Base-by-base conservation (phyloP, 306 rosid genomes). In the Vigna unguiculata region DNA sequence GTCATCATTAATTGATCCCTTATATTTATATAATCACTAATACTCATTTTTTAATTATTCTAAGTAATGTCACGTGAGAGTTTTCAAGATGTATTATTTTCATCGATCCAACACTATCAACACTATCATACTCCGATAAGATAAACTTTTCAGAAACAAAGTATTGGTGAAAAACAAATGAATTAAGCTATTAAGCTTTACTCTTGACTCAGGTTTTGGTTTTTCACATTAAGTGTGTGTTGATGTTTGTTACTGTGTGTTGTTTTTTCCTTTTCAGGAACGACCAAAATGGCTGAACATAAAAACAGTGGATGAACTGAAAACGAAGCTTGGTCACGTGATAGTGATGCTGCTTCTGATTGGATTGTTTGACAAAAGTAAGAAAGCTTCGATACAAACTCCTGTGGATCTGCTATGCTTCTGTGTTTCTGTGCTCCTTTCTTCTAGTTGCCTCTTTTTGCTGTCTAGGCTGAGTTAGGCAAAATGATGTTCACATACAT, bases 321-420 rank as follows among this genome's bases (percentile, higher is more conserved):
- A 95, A 86, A 92, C 97, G 20, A 95, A 95, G 88, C 61, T 95
- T 40, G 99, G 97, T 30, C 97, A 92, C 78, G 97, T 95, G 1
- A 95, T 92, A 86, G 97, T 95, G 76, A 95, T 95, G 99, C 87
- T 95, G 74, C 98, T 95, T 83, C 86, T 92, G 54, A 95, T 95
- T 64, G 97, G 98, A 38, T 72, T 89, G 82, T 83, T 89, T 49
- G 98, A 95, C 71, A 95, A 84, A 87, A 89, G 93, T 76, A 95
- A 90, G 90, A 87, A 86, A 80, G 96, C 91, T 62, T 70, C 62
- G 3, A 90, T 95, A 71, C 82, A 85, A 28, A 38, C 98, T 69
- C 91, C 97, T 30, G 69, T 80, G 48, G 99, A 95, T 84, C 88
- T 95, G 88, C 93, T 95, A 21, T 95, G 97, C 87, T 95, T 95